These are phyloP conservation scores for Cenchrus purpureus DNA, from an alignment of 176 grass and related monocot genomes.

Conservation along the genomic window DNA sequence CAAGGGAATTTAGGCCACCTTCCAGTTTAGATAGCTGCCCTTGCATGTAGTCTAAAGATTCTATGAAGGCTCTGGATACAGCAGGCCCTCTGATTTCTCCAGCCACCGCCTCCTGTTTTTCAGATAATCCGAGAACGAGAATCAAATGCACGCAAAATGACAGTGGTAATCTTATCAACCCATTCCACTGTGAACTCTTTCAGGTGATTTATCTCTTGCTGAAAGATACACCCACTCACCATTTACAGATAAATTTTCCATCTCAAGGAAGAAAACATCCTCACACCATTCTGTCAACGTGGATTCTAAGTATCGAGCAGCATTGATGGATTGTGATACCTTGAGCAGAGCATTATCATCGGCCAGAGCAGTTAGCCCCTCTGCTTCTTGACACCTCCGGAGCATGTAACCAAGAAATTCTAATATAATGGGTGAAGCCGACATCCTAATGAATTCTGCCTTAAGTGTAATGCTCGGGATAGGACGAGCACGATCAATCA, in stretches of 20 bases:
- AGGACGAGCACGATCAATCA: slow-evolving; percentile 70
- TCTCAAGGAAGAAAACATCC: slow-evolving; percentile 91
- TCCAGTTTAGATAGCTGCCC: slow-evolving; percentile 73
- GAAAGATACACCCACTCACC: slow-evolving; percentile 58
- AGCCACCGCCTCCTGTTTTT: slow-evolving; percentile 91
- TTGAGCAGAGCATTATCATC: slow-evolving; percentile 82
- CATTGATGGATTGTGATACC: slow-evolving; percentile 82
- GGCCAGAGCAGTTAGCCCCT: slow-evolving; percentile 89
- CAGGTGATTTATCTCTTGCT: slow-evolving; percentile 60
- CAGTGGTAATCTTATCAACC: slow-evolving; percentile 75
- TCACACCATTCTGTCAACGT: slow-evolving; percentile 84
- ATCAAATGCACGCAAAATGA: slow-evolving; percentile 91
- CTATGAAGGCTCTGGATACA: slow-evolving; percentile 64
- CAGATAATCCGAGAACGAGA: slow-evolving; percentile 67
- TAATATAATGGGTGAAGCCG: slow-evolving; percentile 62
- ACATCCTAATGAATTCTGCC: slow-evolving; percentile 70
- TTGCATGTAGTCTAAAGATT: slow-evolving; percentile 77
- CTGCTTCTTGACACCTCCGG: slow-evolving; percentile 89
- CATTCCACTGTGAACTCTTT: slow-evolving; percentile 80
- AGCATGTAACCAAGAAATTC: slow-evolving; percentile 78
- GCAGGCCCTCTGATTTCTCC: slow-evolving; percentile 60
- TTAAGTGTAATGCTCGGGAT: slow-evolving; percentile 79
- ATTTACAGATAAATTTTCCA: slow-evolving; percentile 60
- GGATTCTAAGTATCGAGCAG: slow-evolving; percentile 61
- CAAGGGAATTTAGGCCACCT: slow-evolving; percentile 55